Evolutionary conservation across 2,329 filamentous ascomycete genomes (phyloP), one percentile per base, ranked within the genome.

Genomic region (Cucurbitaria berberidis): DNA sequence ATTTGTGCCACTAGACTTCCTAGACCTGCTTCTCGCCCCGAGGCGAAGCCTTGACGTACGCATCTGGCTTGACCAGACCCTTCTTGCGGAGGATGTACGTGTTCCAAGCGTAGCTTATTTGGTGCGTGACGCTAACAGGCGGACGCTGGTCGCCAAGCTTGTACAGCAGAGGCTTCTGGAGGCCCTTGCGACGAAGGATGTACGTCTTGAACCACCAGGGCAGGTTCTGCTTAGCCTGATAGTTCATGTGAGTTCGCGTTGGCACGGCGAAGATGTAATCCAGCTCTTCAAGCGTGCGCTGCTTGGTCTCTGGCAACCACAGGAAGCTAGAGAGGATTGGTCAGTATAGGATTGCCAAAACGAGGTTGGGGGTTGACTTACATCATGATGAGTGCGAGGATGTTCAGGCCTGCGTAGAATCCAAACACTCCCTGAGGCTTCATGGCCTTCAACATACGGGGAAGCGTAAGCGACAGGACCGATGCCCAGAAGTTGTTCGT

Each of bases 391-490:
- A 88, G 77, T 0, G 86, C 86, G 2, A 84, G 65, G 3, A 87
- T 59, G 57, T 89, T 89, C 7, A 89, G 74, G 0, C 75, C 84
- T 2, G 77, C 80, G 53, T 88, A 88, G 66, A 88, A 86, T 3
- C 83, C 80, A 60, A 88, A 87, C 1, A 84, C 82, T 6, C 82
- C 82, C 2, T 79, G 78, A 0, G 81, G 74, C 7, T 74, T 80
- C 69, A 85, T 77, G 5, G 75, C 79, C 10, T 70, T 69, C 11
- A 87, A 72, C 74, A 87, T 81, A 41, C 82, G 76, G 1, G 85
- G 86, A 64, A 87, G 86, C 0, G 85, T 88, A 45, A 89, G 82
- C n/a, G 82, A 81, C 40, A 87, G 74, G 0, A 89, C 81, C 0
- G 82, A 79, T 7, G 77, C 81, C 74, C 81, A 84, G 73, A 82